Percentiles rank a stretch among this genome's conserved stretches.
Conservation (phyloP, 2,329 filamentous ascomycete genomes). For the Rutstroemia sp. region DNA sequence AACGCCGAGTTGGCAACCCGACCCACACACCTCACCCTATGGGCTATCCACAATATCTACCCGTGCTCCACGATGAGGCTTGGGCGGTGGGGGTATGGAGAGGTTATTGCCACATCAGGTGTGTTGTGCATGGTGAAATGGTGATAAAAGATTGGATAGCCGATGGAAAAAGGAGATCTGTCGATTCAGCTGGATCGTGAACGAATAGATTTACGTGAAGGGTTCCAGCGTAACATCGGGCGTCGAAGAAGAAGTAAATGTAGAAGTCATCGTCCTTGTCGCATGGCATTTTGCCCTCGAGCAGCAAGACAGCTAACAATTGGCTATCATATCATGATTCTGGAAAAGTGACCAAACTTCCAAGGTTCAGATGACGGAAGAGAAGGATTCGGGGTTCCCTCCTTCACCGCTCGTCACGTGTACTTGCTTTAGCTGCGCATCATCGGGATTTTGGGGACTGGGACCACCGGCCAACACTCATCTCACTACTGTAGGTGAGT, state of each 20-base stretch:
- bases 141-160: not conserved
- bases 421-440: not conserved
- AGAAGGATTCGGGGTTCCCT: not conserved
- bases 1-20: not conserved
- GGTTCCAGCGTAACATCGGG: too few species aligned
- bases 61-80: not conserved
- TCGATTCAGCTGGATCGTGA: not conserved
- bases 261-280: not conserved
- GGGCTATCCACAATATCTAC: not conserved
- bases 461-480: too few species aligned
- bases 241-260: too few species aligned
- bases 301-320: too few species aligned
- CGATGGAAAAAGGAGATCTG: not conserved
- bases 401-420: conserved; percentile 4
- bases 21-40: not conserved
- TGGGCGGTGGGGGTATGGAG: not conserved
- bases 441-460: not conserved
- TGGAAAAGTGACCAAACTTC: not conserved
- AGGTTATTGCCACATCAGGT: conserved; percentile 2
- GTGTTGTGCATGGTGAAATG: too few species aligned
- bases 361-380: not conserved
- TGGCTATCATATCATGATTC: not conserved
- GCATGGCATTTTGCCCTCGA: too few species aligned
- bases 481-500: too few species aligned
- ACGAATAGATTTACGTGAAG: not conserved